Evolutionary conservation across 345 rosid genomes (phyloP), one percentile per base, ranked within the genome.

Genomic region (Eucalyptus erythrocorys): DNA sequence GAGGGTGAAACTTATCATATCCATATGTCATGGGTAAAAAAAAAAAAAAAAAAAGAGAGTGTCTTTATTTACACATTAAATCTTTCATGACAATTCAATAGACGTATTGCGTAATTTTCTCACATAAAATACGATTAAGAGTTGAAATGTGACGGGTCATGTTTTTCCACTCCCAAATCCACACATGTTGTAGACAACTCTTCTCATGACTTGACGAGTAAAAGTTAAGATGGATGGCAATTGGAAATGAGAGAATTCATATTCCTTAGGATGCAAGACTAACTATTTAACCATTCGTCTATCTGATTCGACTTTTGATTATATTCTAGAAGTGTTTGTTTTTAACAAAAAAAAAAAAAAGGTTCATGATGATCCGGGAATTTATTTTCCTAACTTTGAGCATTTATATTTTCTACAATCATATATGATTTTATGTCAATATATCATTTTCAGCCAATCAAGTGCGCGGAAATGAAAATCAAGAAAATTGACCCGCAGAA

Each of bases 271-370:
- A 76, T 6, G 3, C 27, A 16, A 37, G 82, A 37, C 13, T 55
- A 22, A 55, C 61, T 59, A 59, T 59, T 27, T 26, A 26, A 27
- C n/a, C 32, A 10, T 59, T 26, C 1, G 0, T 55, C 3, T 2
- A 1, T 59, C 27, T 1, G 15, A 59, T 27, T 27, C 2, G 1
- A 59, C 66, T 26, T 10, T 59, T 27, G 32, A 59, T 3, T 26
- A 26, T 24, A 4, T 1, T 55, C 6, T 4, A 4, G 4, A 0
- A 27, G 15, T 2, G 0, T 11, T 26, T 26, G 4, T 59, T 59
- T 59, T 4, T 19, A 51, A 26, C 5, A 10, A 57, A 57, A 22
- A 50, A 48, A 48, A 48, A 48, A 19, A 22, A 24, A 24, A 55
- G 9, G 3, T 24, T 59, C 27, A 59, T 11, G 8, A 61, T 61